Base-by-base conservation (phyloP, 495 filamentous ascomycete species). In the Aspergillus heteromorphus region DNA sequence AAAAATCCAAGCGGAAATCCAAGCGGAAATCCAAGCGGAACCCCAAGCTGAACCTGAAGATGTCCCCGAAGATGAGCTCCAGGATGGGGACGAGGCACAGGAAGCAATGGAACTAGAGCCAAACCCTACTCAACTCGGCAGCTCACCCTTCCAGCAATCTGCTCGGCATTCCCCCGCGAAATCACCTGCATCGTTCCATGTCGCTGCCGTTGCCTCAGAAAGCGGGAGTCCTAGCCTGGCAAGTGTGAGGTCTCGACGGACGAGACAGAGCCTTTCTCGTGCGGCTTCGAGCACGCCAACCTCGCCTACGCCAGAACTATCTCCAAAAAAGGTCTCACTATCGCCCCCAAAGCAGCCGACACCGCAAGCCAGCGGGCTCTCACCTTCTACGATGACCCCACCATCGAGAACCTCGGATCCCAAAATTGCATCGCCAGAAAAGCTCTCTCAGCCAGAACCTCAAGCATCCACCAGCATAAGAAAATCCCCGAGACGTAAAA, bases 31-130 rank as follows among this genome's bases (percentile, higher is more conserved):
- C 34, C 34, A 38, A 38, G 34, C 6, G 10, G 42, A 54, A 65
- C 61, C 42, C 65, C 62, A 18, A 27, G 23, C 3, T 27, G n/a
- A n/a, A n/a, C 31, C 34, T n/a, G 10, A n/a, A n/a, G 11, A 9
- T 5, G 34, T 14, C 13, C 34, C 34, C 34, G 10, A 38, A 38
- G 34, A 13, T 17, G 42, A 55, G 65, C 61, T 42, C 64, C 62
- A 17, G n/a, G 34, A 69, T 17, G 79, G 78, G 47, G 69, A 67
- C 6, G 73, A 81, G 54, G 81, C 79, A 11, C 83, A 83, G 58
- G 70, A 75, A 48, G 50, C 80, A 6, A 84, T 84, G 80, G 85
- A 87, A 58, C 61, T 73, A 41, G 82, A 86, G 54, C 73, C 69
- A 7, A 76, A 86, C 42, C 65, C 75, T 23, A 76, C 78, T 5